Evolutionary conservation across 1,284 basidiomycete genomes (phyloP).

Genomic region (Retiboletus flavoniger): DNA sequence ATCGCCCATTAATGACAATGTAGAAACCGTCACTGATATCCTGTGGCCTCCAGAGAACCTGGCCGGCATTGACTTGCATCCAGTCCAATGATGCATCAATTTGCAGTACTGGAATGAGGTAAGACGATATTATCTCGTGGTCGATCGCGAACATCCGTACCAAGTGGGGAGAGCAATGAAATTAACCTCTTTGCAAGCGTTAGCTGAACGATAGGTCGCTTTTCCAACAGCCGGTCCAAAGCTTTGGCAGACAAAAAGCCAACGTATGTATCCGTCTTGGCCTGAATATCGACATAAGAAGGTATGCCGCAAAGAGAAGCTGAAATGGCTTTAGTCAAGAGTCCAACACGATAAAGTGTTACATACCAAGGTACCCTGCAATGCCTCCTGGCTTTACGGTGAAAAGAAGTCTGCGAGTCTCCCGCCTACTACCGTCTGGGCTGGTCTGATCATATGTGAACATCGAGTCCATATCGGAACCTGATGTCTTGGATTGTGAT

Average conservation of each 20-base stretch:
- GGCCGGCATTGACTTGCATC: constrained; percentile 95
- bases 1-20: constrained; percentile 96
- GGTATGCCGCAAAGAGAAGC: constrained; percentile 89
- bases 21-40: constrained; percentile 94
- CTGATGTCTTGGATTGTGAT: constrained; percentile 23
- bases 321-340: constrained; percentile 29
- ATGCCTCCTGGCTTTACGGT: constrained; percentile 98
- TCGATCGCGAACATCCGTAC: constrained; percentile 40
- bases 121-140: not conserved
- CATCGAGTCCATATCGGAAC: constrained; percentile 25
- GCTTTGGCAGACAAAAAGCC: constrained; percentile 90
- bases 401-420: constrained; percentile 70
- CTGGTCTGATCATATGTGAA: constrained; percentile 19
- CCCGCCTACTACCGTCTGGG: constrained; percentile 19
- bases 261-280: constrained; percentile 97
- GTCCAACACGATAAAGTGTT: constrained; percentile 12
- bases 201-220: constrained; percentile 90
- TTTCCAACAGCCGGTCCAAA: constrained; percentile 87
- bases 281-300: constrained; percentile 94
- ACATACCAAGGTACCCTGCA: constrained; percentile 88
- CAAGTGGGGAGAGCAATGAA: constrained; percentile 88
- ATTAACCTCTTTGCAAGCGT: constrained; percentile 96
- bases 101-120: constrained; percentile 70
- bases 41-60: constrained; percentile 88
- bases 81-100: constrained; percentile 98